Base-by-base conservation (phyloP, 2,329 filamentous ascomycete species). In the Pestalotiopsis fici region DNA sequence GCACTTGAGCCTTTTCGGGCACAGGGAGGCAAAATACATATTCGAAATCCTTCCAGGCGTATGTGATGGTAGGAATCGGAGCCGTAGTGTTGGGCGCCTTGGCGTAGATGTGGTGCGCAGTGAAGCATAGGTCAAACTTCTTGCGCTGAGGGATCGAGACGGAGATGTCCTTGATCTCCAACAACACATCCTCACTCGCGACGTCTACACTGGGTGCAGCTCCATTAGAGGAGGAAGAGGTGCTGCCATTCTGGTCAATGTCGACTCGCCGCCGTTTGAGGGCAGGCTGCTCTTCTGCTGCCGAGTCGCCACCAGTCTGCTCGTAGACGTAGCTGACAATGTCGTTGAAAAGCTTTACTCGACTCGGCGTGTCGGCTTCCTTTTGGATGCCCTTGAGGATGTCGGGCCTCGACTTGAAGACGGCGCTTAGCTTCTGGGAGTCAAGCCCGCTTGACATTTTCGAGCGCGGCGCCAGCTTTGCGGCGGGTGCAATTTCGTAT, bases 71-170 rank as follows among this genome's bases (percentile, higher is more conserved):
- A 21, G 83, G 79, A 18, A 87, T 81, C 0, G 87, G 86, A 27
- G 81, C 79, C 2, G 83, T 83, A 1, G 86, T 85, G 56, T 83
- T 84, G 0, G 87, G 80, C 1, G 81, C 80, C 43, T 86, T 83
- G 15, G 88, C 88, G 69, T 90, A 91, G 39, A 91, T 73, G 70
- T 87, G 86, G 68, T 83, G 83, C 5, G 83, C 78, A 2, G 89
- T 91, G 69, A 91, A 86, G 76, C 87, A 89, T 9, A 92, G 76
- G 70, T 89, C 87, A 71, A 88, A 88, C 77, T 91, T 92, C 79
- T 92, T 92, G 69, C 90, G 83, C 78, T 90, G 88, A 0, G 90
- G 90, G 3, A 91, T 83, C 0, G 88, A 87, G n/a, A 91, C 83
- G 0, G 89, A 91, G 23, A 92, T 88, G 57, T 91, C 90, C 76